These are phyloP conservation scores for Phyllosticta ampelicida DNA, from an alignment of 2,329 filamentous ascomycete genomes.

Conservation along the genomic window DNA sequence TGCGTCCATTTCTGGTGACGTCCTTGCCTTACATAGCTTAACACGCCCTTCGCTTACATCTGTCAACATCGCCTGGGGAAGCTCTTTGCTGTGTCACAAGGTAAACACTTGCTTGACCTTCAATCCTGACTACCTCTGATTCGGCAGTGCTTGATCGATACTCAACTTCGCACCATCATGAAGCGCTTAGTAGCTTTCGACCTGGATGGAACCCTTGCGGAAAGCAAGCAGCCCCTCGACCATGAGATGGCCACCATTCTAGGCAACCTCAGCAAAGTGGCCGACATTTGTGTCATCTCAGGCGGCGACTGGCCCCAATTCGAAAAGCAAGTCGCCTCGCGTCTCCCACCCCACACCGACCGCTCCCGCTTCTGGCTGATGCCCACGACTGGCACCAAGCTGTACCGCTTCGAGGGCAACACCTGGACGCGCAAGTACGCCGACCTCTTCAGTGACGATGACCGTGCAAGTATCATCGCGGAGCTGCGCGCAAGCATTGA, in stretches of 20 bases:
- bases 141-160: too few relatives aligned
- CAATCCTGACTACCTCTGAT: too few relatives aligned
- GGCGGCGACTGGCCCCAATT: constrained; percentile 35
- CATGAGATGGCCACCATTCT: constrained; percentile 25
- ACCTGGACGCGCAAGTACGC: constrained; percentile 28
- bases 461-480: constrained; percentile 21
- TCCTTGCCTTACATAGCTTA: too few relatives aligned
- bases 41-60: too few relatives aligned
- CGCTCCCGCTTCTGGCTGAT: constrained; percentile 33
- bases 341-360: constrained; percentile 26
- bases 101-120: too few relatives aligned
- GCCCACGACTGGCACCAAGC: constrained; percentile 33
- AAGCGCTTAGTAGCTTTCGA: constrained; percentile 26
- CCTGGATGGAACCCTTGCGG: constrained; percentile 28
- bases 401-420: constrained; percentile 24
- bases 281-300: constrained; percentile 32
- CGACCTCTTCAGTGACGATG: constrained; percentile 27
- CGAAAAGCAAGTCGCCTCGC: constrained; percentile 30
- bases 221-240: constrained; percentile 27
- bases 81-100: too few relatives aligned
- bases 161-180: too few relatives aligned
- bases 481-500: constrained; percentile 27
- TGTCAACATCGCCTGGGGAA: too few relatives aligned
- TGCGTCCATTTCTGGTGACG: too few relatives aligned
- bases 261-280: constrained; percentile 26